These are phyloP conservation scores for Colletotrichum musae DNA, from an alignment of 2,329 filamentous ascomycete genomes.

Conservation along the genomic window DNA sequence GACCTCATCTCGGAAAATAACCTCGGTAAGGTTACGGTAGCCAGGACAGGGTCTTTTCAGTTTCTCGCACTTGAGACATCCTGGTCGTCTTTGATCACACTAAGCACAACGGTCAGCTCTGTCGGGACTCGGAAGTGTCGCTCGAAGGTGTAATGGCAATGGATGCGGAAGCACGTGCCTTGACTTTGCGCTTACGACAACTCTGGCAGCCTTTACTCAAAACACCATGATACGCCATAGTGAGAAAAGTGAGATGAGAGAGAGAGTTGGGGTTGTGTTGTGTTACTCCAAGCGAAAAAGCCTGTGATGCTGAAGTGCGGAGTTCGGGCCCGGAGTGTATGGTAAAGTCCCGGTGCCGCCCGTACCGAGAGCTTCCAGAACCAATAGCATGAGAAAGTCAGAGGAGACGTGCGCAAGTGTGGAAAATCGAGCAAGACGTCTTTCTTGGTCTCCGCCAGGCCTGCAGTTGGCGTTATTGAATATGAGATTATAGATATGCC, in stretches of 20 bases:
- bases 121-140: no score
- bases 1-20: constrained; percentile 47
- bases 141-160: no score
- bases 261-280: not conserved
- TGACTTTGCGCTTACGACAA: constrained; percentile 47
- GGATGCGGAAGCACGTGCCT: constrained; percentile 38
- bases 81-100: constrained; percentile 47
- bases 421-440: no score
- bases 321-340: not conserved
- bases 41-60: constrained; percentile 44
- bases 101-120: constrained; percentile 16
- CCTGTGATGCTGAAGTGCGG: not conserved
- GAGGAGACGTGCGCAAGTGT: no score
- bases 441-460: no score
- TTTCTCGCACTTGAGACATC: constrained; percentile 46
- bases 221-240: constrained; percentile 45
- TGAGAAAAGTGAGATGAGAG: not conserved
- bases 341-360: not conserved
- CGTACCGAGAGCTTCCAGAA: not conserved
- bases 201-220: constrained; percentile 47
- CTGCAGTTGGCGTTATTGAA: not conserved
- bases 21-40: constrained; percentile 44
- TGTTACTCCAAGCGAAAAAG: not conserved
- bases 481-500: not conserved
- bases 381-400: not conserved